Evolutionary conservation across 345 rosid genomes (phyloP).

Genomic region (Eucalyptus regnans): DNA sequence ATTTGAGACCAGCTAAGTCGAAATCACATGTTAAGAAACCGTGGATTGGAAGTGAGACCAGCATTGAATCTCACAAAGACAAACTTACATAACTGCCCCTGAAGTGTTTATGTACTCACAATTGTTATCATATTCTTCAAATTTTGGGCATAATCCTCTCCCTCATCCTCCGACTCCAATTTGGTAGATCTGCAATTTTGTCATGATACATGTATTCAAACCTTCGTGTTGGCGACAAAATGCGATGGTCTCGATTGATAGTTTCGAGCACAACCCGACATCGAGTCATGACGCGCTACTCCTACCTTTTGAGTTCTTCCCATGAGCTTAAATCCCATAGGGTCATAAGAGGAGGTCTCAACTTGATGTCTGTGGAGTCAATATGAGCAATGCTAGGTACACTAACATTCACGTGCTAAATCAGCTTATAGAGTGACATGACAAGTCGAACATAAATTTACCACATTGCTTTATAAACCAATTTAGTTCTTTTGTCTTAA

Average conservation of each 20-base stretch:
- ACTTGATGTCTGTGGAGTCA: not conserved
- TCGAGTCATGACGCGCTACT: not conserved
- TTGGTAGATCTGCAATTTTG: rapidly evolving
- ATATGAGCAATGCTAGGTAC: not conserved
- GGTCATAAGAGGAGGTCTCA: not conserved
- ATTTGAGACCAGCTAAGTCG: not conserved
- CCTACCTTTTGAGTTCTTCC: not conserved
- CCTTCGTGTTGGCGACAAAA: not conserved
- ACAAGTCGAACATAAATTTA: not conserved
- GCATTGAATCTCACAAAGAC: not conserved
- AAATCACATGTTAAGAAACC: not conserved
- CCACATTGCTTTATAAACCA: not conserved
- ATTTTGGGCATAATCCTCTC: not conserved
- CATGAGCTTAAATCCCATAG: not conserved
- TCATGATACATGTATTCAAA: not conserved
- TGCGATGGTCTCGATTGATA: not conserved
- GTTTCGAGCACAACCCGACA: not conserved
- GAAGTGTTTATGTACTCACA: not conserved
- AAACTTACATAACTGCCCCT: rapidly evolving
- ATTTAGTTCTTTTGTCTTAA: not conserved
- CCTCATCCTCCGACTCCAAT: not conserved
- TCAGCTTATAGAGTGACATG: not conserved
- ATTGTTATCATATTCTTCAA: not conserved
- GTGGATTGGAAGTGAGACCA: not conserved
- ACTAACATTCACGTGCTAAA: not conserved